phyloP scores from a whole-genome alignment of 2,329 filamentous ascomycete genomes.

The Neopestalotiopsis sp. region DNA sequence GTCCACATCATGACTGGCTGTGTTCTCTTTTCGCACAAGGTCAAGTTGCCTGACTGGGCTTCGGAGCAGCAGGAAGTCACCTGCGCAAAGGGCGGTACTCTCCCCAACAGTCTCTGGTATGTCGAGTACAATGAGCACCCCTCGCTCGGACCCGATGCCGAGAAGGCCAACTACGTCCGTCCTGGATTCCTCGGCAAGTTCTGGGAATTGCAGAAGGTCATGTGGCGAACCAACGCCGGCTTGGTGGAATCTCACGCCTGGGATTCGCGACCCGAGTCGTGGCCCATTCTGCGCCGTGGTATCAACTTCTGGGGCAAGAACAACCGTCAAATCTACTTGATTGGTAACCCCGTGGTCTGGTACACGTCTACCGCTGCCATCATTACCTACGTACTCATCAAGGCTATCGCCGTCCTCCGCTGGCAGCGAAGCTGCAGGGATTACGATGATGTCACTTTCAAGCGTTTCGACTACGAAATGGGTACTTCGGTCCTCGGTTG shows the following conservation, averaged over 20 bases:
- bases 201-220: slow-evolving; percentile 94
- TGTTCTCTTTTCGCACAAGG: slow-evolving; percentile 96
- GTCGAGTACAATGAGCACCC: slow-evolving; percentile 91
- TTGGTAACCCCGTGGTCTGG: slow-evolving; percentile 95
- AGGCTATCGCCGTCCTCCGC: slow-evolving; percentile 83
- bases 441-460: slow-evolving; percentile 82
- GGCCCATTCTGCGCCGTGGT: slow-evolving; percentile 89
- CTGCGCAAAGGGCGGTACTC: slow-evolving; percentile 86
- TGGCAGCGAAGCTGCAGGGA: slow-evolving; percentile 95
- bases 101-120: slow-evolving; percentile 98
- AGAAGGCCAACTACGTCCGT: slow-evolving; percentile 95
- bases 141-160: slow-evolving; percentile 72
- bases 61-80: slow-evolving; percentile 99
- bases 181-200: slow-evolving; percentile 98
- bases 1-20: slow-evolving; percentile 97
- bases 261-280: slow-evolving; percentile 93
- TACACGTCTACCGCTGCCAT: slow-evolving; percentile 85
- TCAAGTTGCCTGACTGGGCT: slow-evolving; percentile 97
- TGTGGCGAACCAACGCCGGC: slow-evolving; percentile 98
- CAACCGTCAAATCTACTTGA: slow-evolving; percentile 92
- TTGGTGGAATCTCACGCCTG: slow-evolving; percentile 96
- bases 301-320: slow-evolving; percentile 99
- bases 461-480: slow-evolving; percentile 97
- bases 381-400: slow-evolving; percentile 79
- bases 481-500: slow-evolving; percentile 90